Evolutionary conservation across 2,329 filamentous ascomycete genomes (phyloP).

Genomic region (Colletotrichum scovillei): DNA sequence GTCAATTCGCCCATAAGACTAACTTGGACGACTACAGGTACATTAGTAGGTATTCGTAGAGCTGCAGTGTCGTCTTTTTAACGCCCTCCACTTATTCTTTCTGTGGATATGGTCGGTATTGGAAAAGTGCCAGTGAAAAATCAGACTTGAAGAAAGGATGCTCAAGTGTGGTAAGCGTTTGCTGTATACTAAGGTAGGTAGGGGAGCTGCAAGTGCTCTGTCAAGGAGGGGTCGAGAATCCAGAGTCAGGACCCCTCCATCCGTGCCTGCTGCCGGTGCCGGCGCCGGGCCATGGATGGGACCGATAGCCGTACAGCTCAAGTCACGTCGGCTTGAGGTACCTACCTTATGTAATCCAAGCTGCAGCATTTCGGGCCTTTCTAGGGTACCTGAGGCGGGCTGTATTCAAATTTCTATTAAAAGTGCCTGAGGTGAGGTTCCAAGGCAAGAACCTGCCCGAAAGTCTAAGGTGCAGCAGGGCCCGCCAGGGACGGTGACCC

Average conservation of each 20-base stretch:
- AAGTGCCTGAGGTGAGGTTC: background rate
- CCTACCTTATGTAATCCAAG: background rate
- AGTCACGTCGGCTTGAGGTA: too few species aligned
- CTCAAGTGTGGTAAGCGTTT: background rate
- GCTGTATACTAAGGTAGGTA: background rate
- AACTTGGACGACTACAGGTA: background rate
- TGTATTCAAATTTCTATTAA: too few species aligned
- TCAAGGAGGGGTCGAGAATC: constrained; percentile 6
- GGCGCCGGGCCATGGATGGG: constrained; percentile 1
- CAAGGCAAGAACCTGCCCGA: background rate
- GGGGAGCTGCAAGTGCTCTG: background rate
- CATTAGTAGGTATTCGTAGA: background rate
- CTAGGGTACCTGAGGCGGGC: too few species aligned
- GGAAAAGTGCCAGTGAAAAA: background rate
- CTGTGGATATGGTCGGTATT: constrained; percentile 7
- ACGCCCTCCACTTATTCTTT: constrained; percentile 11
- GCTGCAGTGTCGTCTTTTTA: background rate
- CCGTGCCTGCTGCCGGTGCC: constrained; percentile 17
- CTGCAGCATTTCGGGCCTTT: too few species aligned
- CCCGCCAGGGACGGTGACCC: background rate
- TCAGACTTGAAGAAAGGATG: constrained; percentile 10
- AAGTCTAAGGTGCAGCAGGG: background rate
- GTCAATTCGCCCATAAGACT: constrained; percentile 2
- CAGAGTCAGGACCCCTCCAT: constrained; percentile 2
- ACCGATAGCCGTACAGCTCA: background rate